Base-by-base conservation (phyloP, 768 basidiomycete species). In the Kwoniella europaea region DNA sequence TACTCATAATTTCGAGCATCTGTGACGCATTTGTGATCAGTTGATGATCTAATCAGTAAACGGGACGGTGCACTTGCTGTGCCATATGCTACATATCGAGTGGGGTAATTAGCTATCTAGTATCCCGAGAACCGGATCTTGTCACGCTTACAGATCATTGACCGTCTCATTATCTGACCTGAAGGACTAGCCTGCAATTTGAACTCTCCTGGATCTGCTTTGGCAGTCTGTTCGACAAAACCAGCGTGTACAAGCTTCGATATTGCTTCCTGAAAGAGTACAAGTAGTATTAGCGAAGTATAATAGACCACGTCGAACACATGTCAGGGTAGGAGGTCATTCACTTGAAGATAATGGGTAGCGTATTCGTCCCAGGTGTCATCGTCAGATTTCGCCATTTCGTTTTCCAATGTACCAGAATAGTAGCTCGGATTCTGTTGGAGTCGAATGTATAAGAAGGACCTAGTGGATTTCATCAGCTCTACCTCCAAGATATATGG, bases 391-490 rank as follows among this genome's bases (percentile, higher is more conserved):
- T 90, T 89, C 24, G 59, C 75, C 50, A 44, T 58, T 5, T 24
- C 65, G 27, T 61, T 62, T 16, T 86, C 87, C 22, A 91, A 84
- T 9, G 88, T 18, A 16, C 15, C 46, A 15, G 46, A 86, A 78
- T 98, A 99, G 78, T 91, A 87, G 10, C 80, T 79, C 0, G 94
- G 92, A 78, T 99, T 98, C 82, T 90, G 89, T 74, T 89, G 88
- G 67, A 99, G 89, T 22, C 97, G 88, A 63, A 91, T 90, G 78
- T 88, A 96, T 15, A 99, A 85, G 83, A 98, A 99, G 0, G 95
- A 92, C 65, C 87, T 89, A 22, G 13, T 15, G 86, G 88, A 27
- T 71, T 46, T 60, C 41, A 20, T 27, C n/a, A 24, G 42, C 15
- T 46, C 20, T 46, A 16, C 29, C 41, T 52, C 18, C 35, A 35